Evolutionary conservation across 345 rosid species (phyloP), one percentile per base, ranked within the genome.

Genomic region (Sapria himalayana): DNA sequence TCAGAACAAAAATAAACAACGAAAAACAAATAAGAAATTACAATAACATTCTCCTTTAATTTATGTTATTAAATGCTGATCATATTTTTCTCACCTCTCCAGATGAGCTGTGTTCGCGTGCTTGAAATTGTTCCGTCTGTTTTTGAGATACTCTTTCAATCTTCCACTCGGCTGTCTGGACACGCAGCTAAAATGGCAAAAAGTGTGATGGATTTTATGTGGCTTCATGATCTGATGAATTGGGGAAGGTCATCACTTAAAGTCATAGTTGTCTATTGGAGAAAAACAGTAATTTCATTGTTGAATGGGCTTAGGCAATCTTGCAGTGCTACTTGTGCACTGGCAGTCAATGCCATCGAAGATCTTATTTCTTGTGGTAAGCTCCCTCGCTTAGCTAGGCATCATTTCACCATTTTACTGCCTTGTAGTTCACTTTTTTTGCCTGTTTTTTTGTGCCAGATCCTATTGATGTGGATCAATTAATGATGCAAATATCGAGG

Each of bases 221-320:
- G 97, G 97, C 85, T 86, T 57, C 72, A 69, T 66, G 85, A 78
- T 66, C 68, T 86, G 63, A 58, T 73, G 49, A 82, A 81, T 25
- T 86, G 97, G 97, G 94, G 89, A 42, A 76, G 69, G 57, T 86
- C 97, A 22, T 70, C 76, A 47, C 93, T 76, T 41, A 81, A 74
- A 56, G 94, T 81, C 35, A 54, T 86, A 29, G 43, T 70, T 55
- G 74, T 74, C 12, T 81, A 86, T 44, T 86, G 97, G 97, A 86
- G 64, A 62, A 72, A 76, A 47, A 64, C 93, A 34, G 53, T 78
- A 41, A 61, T 45, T 32, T 70, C 74, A 57, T 19, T 76, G 53
- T 55, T 86, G 55, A 67, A 56, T 54, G 39, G 64, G 46, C 57
- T 81, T 25, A 70, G 70, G 52, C 71, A 32, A 19, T 55, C 59